Conservation (phyloP, 371 early-diverging fungal species). For the Neoconidiobolus thromboides region DNA sequence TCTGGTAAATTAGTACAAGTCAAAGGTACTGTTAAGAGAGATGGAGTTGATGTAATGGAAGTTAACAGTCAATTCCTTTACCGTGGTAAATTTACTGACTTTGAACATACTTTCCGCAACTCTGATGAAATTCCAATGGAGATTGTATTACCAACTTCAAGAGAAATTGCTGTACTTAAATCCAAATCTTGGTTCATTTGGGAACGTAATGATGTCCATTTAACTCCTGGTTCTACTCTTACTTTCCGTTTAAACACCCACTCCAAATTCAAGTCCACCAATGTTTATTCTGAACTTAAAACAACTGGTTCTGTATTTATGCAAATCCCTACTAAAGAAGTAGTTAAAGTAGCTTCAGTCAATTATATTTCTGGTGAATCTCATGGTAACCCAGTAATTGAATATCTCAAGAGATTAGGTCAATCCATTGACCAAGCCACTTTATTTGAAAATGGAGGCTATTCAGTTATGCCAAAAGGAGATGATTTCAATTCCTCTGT, state of each 20-base stretch:
- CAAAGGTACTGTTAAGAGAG: slow-evolving; percentile 47
- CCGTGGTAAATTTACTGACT: slow-evolving; percentile 72
- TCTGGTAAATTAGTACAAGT: slow-evolving; percentile 84
- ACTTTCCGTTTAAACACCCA: slow-evolving; percentile 70
- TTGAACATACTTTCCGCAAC: slow-evolving; percentile 64
- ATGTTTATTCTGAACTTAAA: slow-evolving; percentile 38
- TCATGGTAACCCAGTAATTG: slow-evolving; percentile 66
- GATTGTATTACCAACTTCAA: slow-evolving; percentile 46
- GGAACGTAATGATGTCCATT: slow-evolving; percentile 36
- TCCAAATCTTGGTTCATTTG: slow-evolving; percentile 83
- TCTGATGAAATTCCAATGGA: slow-evolving; percentile 66
- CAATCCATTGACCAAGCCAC: slow-evolving; percentile 61
- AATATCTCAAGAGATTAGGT: slow-evolving; percentile 61
- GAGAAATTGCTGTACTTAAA: slow-evolving; percentile 73
- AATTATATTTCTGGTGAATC: slow-evolving; percentile 51
- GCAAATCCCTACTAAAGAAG: slow-evolving; percentile 65
- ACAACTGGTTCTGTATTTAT: slow-evolving; percentile 65
- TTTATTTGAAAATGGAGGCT: slow-evolving; percentile 72
- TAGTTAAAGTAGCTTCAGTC: slow-evolving; percentile 65
- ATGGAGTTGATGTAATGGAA: slow-evolving; percentile 45
- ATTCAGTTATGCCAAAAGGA: slow-evolving; percentile 75
- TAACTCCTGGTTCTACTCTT: slow-evolving; percentile 48
- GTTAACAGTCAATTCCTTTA: slow-evolving; percentile 75
- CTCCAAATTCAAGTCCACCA: slow-evolving; percentile 55
- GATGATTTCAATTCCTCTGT: slow-evolving; percentile 63